phyloP scores from a whole-genome alignment of 257 asterid genomes.

The Cruciata laevipes region DNA sequence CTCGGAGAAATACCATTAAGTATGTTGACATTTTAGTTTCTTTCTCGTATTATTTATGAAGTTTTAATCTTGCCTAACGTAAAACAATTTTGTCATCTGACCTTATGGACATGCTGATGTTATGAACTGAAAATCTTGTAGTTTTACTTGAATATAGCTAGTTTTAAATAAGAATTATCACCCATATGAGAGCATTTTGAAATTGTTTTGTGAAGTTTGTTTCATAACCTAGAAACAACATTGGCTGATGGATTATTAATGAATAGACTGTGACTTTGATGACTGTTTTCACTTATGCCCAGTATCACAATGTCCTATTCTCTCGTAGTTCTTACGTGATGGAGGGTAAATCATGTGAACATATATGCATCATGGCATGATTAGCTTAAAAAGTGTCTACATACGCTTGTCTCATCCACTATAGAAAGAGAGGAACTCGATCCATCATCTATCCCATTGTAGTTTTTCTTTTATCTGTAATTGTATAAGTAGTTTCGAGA shows the following conservation, averaged over 20 bases:
- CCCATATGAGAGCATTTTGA: not conserved
- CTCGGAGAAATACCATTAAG: slow-evolving; percentile 91
- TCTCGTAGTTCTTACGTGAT: not conserved
- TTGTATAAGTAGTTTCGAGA: not conserved
- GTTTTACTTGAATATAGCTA: not conserved
- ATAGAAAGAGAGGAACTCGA: too few relatives aligned
- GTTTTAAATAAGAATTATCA: not conserved
- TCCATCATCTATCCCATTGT: not conserved
- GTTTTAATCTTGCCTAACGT: slow-evolving; percentile 6
- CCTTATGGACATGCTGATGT: not conserved
- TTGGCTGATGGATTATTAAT: not conserved
- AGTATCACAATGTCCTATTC: not conserved
- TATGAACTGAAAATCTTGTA: not conserved
- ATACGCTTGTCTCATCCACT: too few relatives aligned
- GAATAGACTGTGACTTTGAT: not conserved
- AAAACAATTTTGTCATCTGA: not conserved
- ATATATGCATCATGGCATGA: not conserved
- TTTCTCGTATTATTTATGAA: not conserved
- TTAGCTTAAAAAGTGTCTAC: too few relatives aligned
- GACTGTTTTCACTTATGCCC: not conserved
- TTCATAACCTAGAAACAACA: not conserved
- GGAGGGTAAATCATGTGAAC: too few relatives aligned
- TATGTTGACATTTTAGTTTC: slow-evolving; percentile 32
- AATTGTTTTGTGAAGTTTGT: not conserved
- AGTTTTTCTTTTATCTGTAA: not conserved